phyloP scores from a whole-genome alignment of 495 filamentous ascomycete genomes.

The Cladorrhinum samala region DNA sequence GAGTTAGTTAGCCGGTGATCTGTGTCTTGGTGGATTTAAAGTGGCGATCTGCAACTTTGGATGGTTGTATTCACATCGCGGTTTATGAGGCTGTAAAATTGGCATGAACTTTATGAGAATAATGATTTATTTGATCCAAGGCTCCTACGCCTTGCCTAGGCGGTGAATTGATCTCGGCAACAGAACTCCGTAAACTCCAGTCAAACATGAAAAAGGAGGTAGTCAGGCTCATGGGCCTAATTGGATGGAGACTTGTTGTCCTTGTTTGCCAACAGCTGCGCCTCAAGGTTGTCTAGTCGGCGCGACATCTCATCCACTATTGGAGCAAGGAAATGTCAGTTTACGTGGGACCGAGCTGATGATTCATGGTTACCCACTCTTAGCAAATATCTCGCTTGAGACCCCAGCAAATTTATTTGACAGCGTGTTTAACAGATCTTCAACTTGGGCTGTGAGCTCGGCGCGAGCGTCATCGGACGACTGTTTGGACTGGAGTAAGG shows the following conservation, averaged over 20 bases:
- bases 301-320: conserved; percentile 94
- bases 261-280: conserved; percentile 53
- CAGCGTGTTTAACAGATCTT: conserved; percentile 77
- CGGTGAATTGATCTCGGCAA: not conserved
- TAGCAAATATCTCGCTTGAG: conserved; percentile 77
- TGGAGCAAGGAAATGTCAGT: not conserved
- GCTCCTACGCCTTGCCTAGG: not conserved
- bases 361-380: conserved; percentile 55
- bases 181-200: not conserved
- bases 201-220: not conserved
- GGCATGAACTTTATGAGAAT: not conserved
- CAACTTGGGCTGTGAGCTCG: conserved; percentile 70
- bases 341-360: too few relatives aligned
- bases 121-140: not conserved
- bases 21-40: too few relatives aligned
- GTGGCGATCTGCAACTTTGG: too few relatives aligned
- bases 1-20: too few relatives aligned
- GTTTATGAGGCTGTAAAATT: too few relatives aligned
- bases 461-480: conserved; percentile 38
- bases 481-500: conserved; percentile 12
- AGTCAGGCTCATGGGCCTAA: not conserved
- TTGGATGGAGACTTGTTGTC: conserved; percentile 29
- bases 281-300: conserved; percentile 81
- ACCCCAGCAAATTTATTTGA: conserved; percentile 77
- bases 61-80: too few relatives aligned